phyloP scores from a whole-genome alignment of 2,329 filamentous ascomycete species.

The Trichophyton mentagrophytes region DNA sequence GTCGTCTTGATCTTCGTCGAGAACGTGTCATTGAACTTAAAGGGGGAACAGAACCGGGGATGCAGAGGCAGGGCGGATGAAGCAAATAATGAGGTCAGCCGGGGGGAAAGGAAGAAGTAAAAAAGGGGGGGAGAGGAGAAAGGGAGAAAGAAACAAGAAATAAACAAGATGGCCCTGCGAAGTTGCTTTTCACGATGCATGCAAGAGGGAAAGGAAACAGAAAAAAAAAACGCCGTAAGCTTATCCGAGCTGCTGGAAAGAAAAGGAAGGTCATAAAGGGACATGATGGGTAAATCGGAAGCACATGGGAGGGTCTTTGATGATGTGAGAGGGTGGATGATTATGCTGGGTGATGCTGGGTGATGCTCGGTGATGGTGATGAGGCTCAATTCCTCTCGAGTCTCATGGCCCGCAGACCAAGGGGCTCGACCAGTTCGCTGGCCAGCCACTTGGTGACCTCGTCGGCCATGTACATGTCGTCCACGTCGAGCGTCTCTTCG shows the following conservation, averaged over 20 bases:
- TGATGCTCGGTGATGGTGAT: no score
- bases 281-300: no score
- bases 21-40: not conserved
- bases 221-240: not conserved
- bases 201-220: not conserved
- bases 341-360: no score
- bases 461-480: constrained; percentile 21
- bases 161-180: no score
- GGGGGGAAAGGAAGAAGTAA: not conserved
- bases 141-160: not conserved
- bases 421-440: constrained; percentile 17
- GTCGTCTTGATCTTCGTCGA: not conserved
- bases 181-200: not conserved
- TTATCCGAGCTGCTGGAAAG: no score
- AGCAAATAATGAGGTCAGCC: not conserved
- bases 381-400: not conserved
- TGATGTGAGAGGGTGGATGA: no score
- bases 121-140: not conserved
- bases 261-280: no score
- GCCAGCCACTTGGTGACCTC: constrained; percentile 32
- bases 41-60: not conserved
- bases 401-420: constrained; percentile 7
- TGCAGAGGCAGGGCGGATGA: not conserved
- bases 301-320: no score
- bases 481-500: constrained; percentile 22